Evolutionary conservation across 805 yeast species (phyloP).

Genomic region (Vanderwaltozyma verrucispora): DNA sequence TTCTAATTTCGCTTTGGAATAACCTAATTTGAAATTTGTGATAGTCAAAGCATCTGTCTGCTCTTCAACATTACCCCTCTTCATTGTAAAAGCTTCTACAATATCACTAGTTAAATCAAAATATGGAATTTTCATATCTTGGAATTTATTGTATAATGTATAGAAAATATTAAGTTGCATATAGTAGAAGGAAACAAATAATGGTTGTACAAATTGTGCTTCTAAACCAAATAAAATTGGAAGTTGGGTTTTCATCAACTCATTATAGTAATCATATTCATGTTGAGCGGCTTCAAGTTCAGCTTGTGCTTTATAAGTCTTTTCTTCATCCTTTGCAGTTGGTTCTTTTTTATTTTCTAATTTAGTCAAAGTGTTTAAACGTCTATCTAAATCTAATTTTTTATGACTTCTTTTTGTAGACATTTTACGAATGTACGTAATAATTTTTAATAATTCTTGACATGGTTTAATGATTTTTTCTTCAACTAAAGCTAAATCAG

Average conservation of each 20-base stretch:
- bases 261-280: slow-evolving; percentile 92
- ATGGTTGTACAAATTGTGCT: slow-evolving; percentile 84
- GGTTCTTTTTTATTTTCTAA: slow-evolving; percentile 74
- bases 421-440: slow-evolving; percentile 81
- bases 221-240: slow-evolving; percentile 83
- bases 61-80: slow-evolving; percentile 88
- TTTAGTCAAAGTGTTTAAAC: slow-evolving; percentile 56
- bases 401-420: slow-evolving; percentile 92
- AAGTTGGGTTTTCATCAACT: slow-evolving; percentile 81
- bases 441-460: slow-evolving; percentile 75
- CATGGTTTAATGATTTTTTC: slow-evolving; percentile 85
- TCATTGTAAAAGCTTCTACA: slow-evolving; percentile 62
- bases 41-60: slow-evolving; percentile 81
- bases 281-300: slow-evolving; percentile 86
- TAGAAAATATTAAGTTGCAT: slow-evolving; percentile 97
- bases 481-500: slow-evolving; percentile 88
- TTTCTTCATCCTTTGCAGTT: slow-evolving; percentile 84
- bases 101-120: slow-evolving; percentile 82
- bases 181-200: slow-evolving; percentile 88
- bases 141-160: slow-evolving; percentile 83
- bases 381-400: slow-evolving; percentile 88
- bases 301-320: slow-evolving; percentile 77
- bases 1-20: slow-evolving; percentile 76
- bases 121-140: slow-evolving; percentile 94
- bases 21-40: slow-evolving; percentile 83